Base-by-base conservation (phyloP, 108 stramenopile species). In the Epipyxis sp. region DNA sequence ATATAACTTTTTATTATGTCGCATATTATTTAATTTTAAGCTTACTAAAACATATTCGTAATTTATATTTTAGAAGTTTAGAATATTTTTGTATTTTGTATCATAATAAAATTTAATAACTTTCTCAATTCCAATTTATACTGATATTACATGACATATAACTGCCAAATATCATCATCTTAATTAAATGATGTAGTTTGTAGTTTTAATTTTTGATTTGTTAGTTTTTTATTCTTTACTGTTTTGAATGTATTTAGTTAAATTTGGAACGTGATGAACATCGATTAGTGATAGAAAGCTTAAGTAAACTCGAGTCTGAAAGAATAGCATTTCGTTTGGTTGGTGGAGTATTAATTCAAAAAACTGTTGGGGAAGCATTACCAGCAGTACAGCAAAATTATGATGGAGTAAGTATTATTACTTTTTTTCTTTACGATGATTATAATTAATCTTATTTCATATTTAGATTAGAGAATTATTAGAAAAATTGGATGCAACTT, bases 311-410 rank as follows among this genome's bases (percentile, higher is more conserved):
- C 59, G 94, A 97, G 84, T 85, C 84, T 58, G 81, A 87, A 50
- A 91, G 95, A 59, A 79, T 90, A 62, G 95, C 95, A 0, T 97
- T 90, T 72, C 91, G 95, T 59, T 78, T 95, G 59, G 94, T 95
- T 6, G 95, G 94, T 35, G 92, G 94, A 27, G 94, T 97, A 37
- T 79, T 97, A 54, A 93, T 97, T 69, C 94, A 97, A 79, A 91
- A 94, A 42, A 94, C 93, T 20, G 95, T 97, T 1, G 78, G 88
- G 76, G 95, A 97, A 80, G 94, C 95, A 20, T 83, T 97, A 40
- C 95, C 95, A 42, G 90, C 91, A 16, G 92, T 97, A n/a, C 27
- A 37, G 6, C 71, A 57, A 25, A 74, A 74, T 39, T 46, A 29
- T 74, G 71, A 74, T 10, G 71, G 71, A 42, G 71, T 74, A 74